phyloP scores from a whole-genome alignment of 192 early-diverging fungal genomes.

The Backusella parvicylindrica region DNA sequence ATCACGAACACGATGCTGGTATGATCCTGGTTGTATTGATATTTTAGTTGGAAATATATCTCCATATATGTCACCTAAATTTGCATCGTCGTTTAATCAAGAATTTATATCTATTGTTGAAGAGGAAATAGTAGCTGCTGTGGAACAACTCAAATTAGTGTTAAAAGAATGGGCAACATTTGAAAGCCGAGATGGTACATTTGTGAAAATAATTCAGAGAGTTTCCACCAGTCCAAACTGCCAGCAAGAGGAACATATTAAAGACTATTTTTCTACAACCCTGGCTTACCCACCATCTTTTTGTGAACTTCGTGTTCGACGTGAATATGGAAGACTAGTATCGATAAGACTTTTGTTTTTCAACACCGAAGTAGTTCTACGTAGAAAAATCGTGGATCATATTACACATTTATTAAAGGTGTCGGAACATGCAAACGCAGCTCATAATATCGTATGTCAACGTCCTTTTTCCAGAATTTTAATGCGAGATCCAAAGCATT shows the following conservation, averaged over 20 bases:
- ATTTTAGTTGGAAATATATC: slow-evolving; percentile 24
- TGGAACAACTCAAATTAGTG: slow-evolving; percentile 2
- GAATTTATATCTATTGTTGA: slow-evolving; percentile 21
- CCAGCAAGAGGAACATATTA: not conserved
- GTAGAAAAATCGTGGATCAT: not conserved
- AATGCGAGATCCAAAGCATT: slow-evolving; percentile 40
- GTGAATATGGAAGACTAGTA: slow-evolving; percentile 31
- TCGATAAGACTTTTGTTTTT: slow-evolving; percentile 26
- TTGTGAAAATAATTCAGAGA: slow-evolving; percentile 26
- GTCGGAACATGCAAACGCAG: not conserved
- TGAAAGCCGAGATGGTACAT: slow-evolving; percentile 24
- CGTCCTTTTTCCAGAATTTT: slow-evolving; percentile 42
- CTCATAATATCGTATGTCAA: slow-evolving; percentile 26
- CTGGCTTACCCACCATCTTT: slow-evolving; percentile 20
- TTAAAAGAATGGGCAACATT: slow-evolving; percentile 22
- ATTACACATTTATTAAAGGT: not conserved
- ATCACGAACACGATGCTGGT: slow-evolving; percentile 22
- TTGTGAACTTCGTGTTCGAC: slow-evolving; percentile 29
- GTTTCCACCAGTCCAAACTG: not conserved
- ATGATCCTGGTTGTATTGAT: slow-evolving; percentile 26
- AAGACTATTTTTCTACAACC: slow-evolving; percentile 11
- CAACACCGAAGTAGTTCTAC: slow-evolving; percentile 17
- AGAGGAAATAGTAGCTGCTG: not conserved
- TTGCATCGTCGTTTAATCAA: slow-evolving; percentile 19
- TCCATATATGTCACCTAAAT: slow-evolving; percentile 27